phyloP scores from a whole-genome alignment of 2,329 filamentous ascomycete genomes.

The Paramyrothecium roridum region DNA sequence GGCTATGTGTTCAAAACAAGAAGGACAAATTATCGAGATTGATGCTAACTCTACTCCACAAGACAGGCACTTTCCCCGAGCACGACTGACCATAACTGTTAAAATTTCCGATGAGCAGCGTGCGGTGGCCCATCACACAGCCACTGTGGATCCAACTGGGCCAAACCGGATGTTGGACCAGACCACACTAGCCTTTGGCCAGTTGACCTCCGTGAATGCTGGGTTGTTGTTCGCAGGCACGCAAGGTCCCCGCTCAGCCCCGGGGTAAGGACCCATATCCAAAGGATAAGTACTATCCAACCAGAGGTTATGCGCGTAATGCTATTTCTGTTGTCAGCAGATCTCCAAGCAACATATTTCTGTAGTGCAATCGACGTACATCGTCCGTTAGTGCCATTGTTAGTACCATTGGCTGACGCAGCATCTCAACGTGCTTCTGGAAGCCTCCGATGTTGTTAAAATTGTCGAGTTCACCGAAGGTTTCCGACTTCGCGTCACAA shows the following conservation, averaged over 20 bases:
- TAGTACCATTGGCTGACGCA: conserved; percentile 59
- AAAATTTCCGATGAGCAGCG: no score
- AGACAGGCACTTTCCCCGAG: no score
- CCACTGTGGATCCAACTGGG: conserved; percentile 40
- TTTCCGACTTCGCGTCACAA: conserved; percentile 53
- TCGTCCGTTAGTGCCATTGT: conserved; percentile 58
- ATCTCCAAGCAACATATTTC: not conserved
- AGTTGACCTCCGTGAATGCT: not conserved
- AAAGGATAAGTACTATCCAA: conserved; percentile 60
- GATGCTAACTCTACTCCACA: no score
- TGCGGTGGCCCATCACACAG: conserved; percentile 1
- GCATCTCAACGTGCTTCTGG: conserved; percentile 48
- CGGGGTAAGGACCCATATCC: conserved; percentile 1
- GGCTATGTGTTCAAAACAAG: no score
- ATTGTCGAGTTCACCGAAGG: conserved; percentile 47
- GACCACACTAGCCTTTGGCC: conserved; percentile 32
- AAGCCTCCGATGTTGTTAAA: conserved; percentile 57
- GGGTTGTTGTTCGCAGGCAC: not conserved
- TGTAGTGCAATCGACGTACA: conserved; percentile 12
- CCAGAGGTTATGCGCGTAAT: conserved; percentile 44
- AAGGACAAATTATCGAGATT: no score
- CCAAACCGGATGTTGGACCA: conserved; percentile 50
- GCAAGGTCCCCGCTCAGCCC: not conserved
- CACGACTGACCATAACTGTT: no score
- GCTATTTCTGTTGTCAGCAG: not conserved